A percentile compares a stretch with the other conserved stretches of the same genome.
Conservation (phyloP, 2,329 filamentous ascomycete species). For the Cladosporium sp. region DNA sequence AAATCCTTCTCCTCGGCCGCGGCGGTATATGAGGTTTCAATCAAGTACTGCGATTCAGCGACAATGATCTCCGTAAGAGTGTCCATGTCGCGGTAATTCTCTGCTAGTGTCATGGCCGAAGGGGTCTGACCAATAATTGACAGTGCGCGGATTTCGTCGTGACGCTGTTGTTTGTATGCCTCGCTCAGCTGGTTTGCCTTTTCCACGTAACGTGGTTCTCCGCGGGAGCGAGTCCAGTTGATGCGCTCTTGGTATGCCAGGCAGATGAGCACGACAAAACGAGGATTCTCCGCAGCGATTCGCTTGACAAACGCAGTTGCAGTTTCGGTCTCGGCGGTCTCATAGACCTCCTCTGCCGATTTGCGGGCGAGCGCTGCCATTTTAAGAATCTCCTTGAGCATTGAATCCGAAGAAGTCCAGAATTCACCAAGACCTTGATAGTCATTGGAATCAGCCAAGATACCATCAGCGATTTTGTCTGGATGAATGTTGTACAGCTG, state of each 20-base stretch:
- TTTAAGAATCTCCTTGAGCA: constrained; percentile 35
- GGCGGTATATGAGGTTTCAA: constrained; percentile 17
- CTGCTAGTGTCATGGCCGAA: constrained; percentile 56
- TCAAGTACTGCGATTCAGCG: constrained; percentile 38
- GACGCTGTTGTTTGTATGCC: constrained; percentile 36
- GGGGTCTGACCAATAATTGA: constrained; percentile 50
- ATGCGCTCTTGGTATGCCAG: constrained; percentile 56
- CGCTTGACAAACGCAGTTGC: constrained; percentile 34
- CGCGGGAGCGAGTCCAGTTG: constrained; percentile 53
- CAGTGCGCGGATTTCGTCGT: constrained; percentile 38
- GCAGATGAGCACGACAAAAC: constrained; percentile 55
- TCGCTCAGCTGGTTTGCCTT: constrained; percentile 45
- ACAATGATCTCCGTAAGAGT: constrained; percentile 53
- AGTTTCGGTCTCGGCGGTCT: constrained; percentile 25
- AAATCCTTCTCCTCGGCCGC: constrained; percentile 32
- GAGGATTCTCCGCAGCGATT: constrained; percentile 48
- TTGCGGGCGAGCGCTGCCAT: constrained; percentile 40
- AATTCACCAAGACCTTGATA: constrained; percentile 64
- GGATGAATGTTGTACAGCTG: constrained; percentile 66
- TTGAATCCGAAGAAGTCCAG: constrained; percentile 69
- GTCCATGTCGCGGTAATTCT: constrained; percentile 59
- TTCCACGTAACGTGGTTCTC: constrained; percentile 43
- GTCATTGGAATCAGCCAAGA: constrained; percentile 52
- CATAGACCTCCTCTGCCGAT: constrained; percentile 36
- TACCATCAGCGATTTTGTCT: constrained; percentile 53